These are phyloP conservation scores for Cyberlindnera maclurae DNA, from an alignment of 805 yeast species.

Conservation along the genomic window DNA sequence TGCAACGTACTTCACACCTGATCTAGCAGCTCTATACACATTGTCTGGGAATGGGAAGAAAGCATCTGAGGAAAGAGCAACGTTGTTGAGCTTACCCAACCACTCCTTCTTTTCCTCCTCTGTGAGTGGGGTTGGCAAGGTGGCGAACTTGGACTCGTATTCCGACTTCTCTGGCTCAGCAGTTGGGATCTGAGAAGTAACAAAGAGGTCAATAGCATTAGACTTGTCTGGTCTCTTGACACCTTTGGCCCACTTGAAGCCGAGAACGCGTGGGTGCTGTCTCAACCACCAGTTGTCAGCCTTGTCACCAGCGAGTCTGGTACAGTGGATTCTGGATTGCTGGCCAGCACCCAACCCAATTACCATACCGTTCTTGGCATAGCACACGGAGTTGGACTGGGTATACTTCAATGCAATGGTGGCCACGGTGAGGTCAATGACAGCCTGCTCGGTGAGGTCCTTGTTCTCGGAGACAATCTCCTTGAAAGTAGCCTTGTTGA, in stretches of 20 bases:
- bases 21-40: slow-evolving; percentile 93
- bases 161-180: slow-evolving; percentile 90
- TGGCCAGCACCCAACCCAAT: slow-evolving; percentile 99
- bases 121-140: slow-evolving; percentile 78
- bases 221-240: slow-evolving; percentile 98
- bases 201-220: slow-evolving; percentile 93
- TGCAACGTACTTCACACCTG: slow-evolving; percentile 93
- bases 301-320: slow-evolving; percentile 98
- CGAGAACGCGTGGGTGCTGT: slow-evolving; percentile 93
- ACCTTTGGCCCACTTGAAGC: slow-evolving; percentile 96
- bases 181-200: slow-evolving; percentile 85
- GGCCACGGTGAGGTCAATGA: slow-evolving; percentile 91
- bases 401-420: slow-evolving; percentile 96
- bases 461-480: slow-evolving; percentile 88
- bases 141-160: slow-evolving; percentile 83
- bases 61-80: slow-evolving; percentile 93
- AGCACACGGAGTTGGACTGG: slow-evolving; percentile 97
- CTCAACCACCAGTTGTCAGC: slow-evolving; percentile 99
- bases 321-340: slow-evolving; percentile 98
- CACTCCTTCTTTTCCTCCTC: slow-evolving; percentile 80
- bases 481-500: slow-evolving; percentile 82
- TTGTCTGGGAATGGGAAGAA: slow-evolving; percentile 99
- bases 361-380: slow-evolving; percentile 98
- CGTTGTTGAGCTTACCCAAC: slow-evolving; percentile 73
- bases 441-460: slow-evolving; percentile 83